Base-by-base conservation (phyloP, 2,329 filamentous ascomycete genomes). In the Leptographium procerum region DNA sequence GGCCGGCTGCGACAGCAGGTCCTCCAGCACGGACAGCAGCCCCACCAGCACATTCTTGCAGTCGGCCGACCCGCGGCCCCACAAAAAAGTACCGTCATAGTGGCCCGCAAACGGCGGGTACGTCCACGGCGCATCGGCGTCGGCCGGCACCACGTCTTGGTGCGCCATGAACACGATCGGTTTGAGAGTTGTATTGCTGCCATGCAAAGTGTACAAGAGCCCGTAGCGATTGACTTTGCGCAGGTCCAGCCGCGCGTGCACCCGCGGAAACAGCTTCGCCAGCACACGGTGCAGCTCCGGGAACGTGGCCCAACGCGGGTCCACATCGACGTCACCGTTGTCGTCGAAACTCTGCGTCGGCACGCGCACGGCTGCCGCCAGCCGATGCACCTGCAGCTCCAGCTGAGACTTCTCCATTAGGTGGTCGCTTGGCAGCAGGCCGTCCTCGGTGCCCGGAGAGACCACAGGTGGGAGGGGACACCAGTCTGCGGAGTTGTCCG, bases 141-240 rank as follows among this genome's bases (percentile, higher is more conserved):
- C 73, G 0, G 82, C 81, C 3, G 82, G 82, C 2, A 86, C 82
- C 8, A 83, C 81, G 65, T 86, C 83, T 65, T 84, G 81, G 66
- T 86, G 83, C 1, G 81, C 82, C 74, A 83, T 80, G 50, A 86
- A 70, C 10, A 85, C 68, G 4, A 77, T 76, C 0, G 82, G 82
- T 66, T 80, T 82, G 36, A 82, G 67, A 1, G 65, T 66, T 3
- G 66, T 60, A 40, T 82, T 70, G 9, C 70, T 73, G 3, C 83
- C 83, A 43, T 75, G 61, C 77, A 81, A 82, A 4, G 80, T 84
- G 66, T 78, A 83, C 33, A 85, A 64, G 56, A 84, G 70, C 3
- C 78, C 82, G 65, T 84, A 79, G 1, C 75, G 79, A 65, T 85
- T 85, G 63, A 83, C 69, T 60, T 77, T 78, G 58, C 84, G 77